Evolutionary conservation across 2,329 filamentous ascomycete species (phyloP).

Genomic region (Talaromyces sp.): DNA sequence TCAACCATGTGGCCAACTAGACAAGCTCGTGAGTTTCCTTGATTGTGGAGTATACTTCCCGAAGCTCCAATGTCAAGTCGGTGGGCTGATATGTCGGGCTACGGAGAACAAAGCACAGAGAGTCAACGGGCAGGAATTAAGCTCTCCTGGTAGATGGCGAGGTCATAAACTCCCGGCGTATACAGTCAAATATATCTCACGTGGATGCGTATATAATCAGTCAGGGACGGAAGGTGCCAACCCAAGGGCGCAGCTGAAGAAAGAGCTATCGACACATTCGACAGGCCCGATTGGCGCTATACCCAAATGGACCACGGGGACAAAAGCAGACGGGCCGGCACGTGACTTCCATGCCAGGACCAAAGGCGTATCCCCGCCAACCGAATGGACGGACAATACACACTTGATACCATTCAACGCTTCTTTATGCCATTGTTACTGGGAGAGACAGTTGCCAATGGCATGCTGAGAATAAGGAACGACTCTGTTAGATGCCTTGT

Average conservation of each 20-base stretch:
- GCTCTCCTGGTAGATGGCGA: neutral
- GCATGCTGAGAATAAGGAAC: neutral
- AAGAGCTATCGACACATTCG: neutral
- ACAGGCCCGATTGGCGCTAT: neutral
- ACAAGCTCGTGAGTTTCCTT: neutral
- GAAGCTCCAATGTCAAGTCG: neutral
- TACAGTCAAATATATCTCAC: neutral
- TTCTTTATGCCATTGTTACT: neutral
- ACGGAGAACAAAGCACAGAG: neutral
- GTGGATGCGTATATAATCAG: neutral
- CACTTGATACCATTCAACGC: neutral
- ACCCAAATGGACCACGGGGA: neutral
- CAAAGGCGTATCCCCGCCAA: constrained; percentile 1
- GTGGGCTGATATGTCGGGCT: neutral
- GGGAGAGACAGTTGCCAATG: no score
- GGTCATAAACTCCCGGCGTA: no score
- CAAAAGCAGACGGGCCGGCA: neutral
- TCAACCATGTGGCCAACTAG: neutral
- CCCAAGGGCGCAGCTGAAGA: neutral
- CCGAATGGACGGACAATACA: neutral
- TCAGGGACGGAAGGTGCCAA: neutral
- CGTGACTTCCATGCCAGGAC: neutral
- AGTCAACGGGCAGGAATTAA: neutral
- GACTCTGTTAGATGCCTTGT: neutral
- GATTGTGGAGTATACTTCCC: neutral